Conservation (phyloP, 1,284 basidiomycete species). For the Neotropicomus parvogracilis region DNA sequence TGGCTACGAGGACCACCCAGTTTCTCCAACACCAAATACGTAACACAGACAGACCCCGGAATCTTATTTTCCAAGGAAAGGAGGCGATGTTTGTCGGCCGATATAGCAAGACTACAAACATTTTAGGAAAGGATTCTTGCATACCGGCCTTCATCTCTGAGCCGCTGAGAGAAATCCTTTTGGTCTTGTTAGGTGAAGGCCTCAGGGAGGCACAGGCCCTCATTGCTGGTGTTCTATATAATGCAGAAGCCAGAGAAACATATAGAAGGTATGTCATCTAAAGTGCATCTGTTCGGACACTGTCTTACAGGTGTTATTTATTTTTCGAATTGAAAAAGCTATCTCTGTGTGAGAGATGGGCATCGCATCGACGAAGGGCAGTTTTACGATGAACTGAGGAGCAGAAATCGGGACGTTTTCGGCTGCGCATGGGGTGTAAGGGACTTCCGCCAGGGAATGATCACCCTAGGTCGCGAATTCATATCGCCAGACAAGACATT, state of each 20-base stretch:
- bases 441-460: constrained; percentile 7
- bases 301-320: too few relatives aligned
- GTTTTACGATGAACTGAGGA: neutral
- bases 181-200: constrained; percentile 6
- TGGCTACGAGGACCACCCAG: neutral
- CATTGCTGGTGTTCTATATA: constrained; percentile 1
- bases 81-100: neutral
- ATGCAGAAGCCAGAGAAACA: neutral
- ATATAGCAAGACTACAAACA: constrained; percentile 9
- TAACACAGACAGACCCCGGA: constrained; percentile 1
- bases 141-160: constrained; percentile 3
- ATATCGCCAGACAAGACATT: constrained; percentile 1
- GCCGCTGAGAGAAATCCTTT: neutral
- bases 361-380: neutral
- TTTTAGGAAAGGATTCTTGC: constrained; percentile 2
- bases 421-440: constrained; percentile 4
- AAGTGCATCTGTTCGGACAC: too few relatives aligned
- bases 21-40: constrained; percentile 5
- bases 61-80: constrained; percentile 3
- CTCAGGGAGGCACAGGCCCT: constrained; percentile 9
- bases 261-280: too few relatives aligned
- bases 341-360: constrained; percentile 5
- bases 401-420: constrained; percentile 5
- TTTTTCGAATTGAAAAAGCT: too few relatives aligned
- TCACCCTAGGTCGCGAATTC: constrained; percentile 2